A percentile compares a stretch with the other conserved stretches of the same genome.
phyloP scores from a whole-genome alignment of 2,329 filamentous ascomycete species.

The Pestalotiopsis sp. region DNA sequence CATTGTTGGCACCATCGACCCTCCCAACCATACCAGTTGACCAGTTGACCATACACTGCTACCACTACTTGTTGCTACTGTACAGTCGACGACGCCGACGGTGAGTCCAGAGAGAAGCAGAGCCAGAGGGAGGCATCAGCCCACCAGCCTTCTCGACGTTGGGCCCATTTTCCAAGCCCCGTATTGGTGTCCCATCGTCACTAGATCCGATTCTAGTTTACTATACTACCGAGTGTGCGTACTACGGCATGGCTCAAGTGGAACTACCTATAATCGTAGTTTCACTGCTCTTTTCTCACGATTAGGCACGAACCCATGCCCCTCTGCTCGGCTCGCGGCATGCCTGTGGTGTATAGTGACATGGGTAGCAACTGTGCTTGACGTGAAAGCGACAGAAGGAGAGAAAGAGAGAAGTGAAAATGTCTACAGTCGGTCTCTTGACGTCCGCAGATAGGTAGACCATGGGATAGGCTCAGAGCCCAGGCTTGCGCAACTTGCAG shows the following conservation, averaged over 20 bases:
- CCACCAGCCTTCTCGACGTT: slow-evolving; percentile 2
- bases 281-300: background rate
- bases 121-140: background rate
- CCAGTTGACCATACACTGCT: background rate
- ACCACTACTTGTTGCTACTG: background rate
- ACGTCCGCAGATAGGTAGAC: background rate
- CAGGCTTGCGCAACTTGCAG: background rate
- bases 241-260: background rate
- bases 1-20: slow-evolving; percentile 5
- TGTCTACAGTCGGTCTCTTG: background rate
- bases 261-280: background rate
- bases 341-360: background rate
- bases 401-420: background rate
- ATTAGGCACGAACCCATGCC: slow-evolving; percentile 6
- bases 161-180: background rate
- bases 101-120: background rate
- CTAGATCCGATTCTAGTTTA: background rate
- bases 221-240: background rate
- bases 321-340: background rate
- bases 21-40: background rate
- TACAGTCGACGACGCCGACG: background rate
- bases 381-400: background rate
- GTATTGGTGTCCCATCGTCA: background rate
- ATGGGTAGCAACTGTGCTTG: background rate
- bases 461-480: background rate